Conservation (phyloP, 352 stramenopile genomes). For the Salisapilia sapeloensis region DNA sequence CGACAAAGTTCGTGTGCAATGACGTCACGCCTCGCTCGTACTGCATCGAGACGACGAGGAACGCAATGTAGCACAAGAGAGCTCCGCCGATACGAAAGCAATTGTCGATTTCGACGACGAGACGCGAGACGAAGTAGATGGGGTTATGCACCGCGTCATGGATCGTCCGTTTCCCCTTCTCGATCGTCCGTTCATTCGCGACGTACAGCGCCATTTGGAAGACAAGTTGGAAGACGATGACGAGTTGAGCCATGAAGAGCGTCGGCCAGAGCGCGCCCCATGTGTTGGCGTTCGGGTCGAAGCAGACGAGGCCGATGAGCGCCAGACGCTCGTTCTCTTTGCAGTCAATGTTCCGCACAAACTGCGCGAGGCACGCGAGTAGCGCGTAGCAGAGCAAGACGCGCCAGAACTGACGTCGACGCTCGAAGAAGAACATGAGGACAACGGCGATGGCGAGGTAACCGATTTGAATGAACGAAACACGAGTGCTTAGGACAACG, state of each 20-base stretch:
- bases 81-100: constrained; percentile 46
- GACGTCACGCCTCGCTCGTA: constrained; percentile 30
- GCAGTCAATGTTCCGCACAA: constrained; percentile 65
- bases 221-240: constrained; percentile 73
- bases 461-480: constrained; percentile 72
- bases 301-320: constrained; percentile 57
- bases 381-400: constrained; percentile 57
- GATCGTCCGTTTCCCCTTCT: constrained; percentile 41
- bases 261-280: constrained; percentile 66
- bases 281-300: constrained; percentile 24
- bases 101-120: constrained; percentile 19
- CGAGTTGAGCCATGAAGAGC: constrained; percentile 61
- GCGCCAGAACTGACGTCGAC: constrained; percentile 61
- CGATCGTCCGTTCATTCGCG: constrained; percentile 41
- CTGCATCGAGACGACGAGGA: constrained; percentile 48
- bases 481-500: constrained; percentile 59
- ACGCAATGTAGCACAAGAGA: constrained; percentile 46
- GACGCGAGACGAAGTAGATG: constrained; percentile 5
- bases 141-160: constrained; percentile 50
- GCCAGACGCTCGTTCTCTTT: constrained; percentile 18
- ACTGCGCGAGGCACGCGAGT: constrained; percentile 48
- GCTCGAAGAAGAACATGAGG: constrained; percentile 70
- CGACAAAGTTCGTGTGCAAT: constrained; percentile 50
- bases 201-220: constrained; percentile 79
- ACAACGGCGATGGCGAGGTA: constrained; percentile 66